phyloP scores from a whole-genome alignment of 192 early-diverging fungal genomes.

The Mortierella hygrophila region DNA sequence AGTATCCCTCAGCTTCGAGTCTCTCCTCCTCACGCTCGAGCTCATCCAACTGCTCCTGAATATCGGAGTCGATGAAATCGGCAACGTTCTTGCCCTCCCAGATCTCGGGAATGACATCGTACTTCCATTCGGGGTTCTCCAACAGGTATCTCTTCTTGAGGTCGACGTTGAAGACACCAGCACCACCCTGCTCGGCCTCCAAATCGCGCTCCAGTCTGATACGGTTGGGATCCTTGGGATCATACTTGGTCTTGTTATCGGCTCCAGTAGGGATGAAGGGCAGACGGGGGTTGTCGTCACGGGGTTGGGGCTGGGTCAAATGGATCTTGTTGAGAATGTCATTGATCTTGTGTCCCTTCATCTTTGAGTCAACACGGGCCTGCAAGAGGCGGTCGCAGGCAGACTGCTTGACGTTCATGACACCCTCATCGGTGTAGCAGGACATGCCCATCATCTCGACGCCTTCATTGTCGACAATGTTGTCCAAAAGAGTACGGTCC shows the following conservation, averaged over 20 bases:
- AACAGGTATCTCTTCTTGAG: constrained; percentile 94
- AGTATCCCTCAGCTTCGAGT: constrained; percentile 94
- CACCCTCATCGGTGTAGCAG: constrained; percentile 94
- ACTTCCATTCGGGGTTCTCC: constrained; percentile 90
- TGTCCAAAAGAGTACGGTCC: constrained; percentile 82
- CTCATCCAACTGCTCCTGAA: constrained; percentile 94
- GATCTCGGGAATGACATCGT: constrained; percentile 98
- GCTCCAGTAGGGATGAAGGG: constrained; percentile 86
- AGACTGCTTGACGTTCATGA: constrained; percentile 94
- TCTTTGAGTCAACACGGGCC: constrained; percentile 94
- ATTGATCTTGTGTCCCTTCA: constrained; percentile 90
- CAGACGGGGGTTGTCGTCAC: constrained; percentile 88
- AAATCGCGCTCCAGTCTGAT: constrained; percentile 90
- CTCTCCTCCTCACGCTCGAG: constrained; percentile 98
- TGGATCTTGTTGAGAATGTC: constrained; percentile 97
- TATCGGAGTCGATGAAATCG: constrained; percentile 98
- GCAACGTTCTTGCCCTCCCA: constrained; percentile 98
- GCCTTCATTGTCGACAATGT: constrained; percentile 73
- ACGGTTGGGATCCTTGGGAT: constrained; percentile 85
- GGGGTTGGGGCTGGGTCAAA: constrained; percentile 86
- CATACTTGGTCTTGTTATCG: constrained; percentile 78
- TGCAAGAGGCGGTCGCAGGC: constrained; percentile 96
- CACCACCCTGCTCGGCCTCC: constrained; percentile 90
- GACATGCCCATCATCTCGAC: constrained; percentile 87
- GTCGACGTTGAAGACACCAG: constrained; percentile 97